A percentile compares a stretch with the other conserved stretches of the same genome.
phyloP scores from a whole-genome alignment of 1,139 yeast genomes.

The Hyphopichia pseudoburtonii region DNA sequence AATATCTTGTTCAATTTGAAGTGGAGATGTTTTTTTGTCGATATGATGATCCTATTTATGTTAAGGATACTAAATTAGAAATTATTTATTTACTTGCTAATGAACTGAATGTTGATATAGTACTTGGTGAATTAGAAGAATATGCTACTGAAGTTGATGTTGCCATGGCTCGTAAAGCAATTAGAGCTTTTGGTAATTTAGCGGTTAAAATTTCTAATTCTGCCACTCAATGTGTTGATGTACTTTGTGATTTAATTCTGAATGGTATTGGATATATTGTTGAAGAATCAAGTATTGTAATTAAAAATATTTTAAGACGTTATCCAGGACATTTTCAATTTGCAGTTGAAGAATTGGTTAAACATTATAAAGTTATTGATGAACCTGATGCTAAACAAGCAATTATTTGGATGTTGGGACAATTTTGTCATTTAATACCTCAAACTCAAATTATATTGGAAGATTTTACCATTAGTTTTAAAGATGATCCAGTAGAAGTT shows the following conservation, averaged over 20 bases:
- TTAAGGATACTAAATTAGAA: slow-evolving; percentile 88
- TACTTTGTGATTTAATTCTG: slow-evolving; percentile 57
- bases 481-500: slow-evolving; percentile 68
- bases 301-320: slow-evolving; percentile 73
- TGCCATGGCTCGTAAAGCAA: slow-evolving; percentile 83
- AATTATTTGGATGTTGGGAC: slow-evolving; percentile 82
- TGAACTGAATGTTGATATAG: slow-evolving; percentile 57
- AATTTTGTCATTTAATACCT: slow-evolving; percentile 55
- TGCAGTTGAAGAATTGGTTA: slow-evolving; percentile 41
- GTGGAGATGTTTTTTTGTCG: slow-evolving; percentile 79
- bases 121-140: slow-evolving; percentile 75
- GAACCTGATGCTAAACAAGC: slow-evolving; percentile 83
- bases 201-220: slow-evolving; percentile 67
- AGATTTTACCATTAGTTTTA: slow-evolving; percentile 47
- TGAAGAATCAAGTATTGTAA: slow-evolving; percentile 77
- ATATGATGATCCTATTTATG: slow-evolving; percentile 82
- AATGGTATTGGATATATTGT: slow-evolving; percentile 73
- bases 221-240: slow-evolving; percentile 64
- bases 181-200: slow-evolving; percentile 85
- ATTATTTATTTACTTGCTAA: slow-evolving; percentile 78
- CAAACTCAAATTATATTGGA: slow-evolving; percentile 48
- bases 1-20: slow-evolving; percentile 61
- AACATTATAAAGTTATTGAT: slow-evolving; percentile 50
- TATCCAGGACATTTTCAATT: slow-evolving; percentile 56
- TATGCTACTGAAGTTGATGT: slow-evolving; percentile 86